phyloP scores from a whole-genome alignment of 495 filamentous ascomycete genomes.

The Tetracladium setigerum region DNA sequence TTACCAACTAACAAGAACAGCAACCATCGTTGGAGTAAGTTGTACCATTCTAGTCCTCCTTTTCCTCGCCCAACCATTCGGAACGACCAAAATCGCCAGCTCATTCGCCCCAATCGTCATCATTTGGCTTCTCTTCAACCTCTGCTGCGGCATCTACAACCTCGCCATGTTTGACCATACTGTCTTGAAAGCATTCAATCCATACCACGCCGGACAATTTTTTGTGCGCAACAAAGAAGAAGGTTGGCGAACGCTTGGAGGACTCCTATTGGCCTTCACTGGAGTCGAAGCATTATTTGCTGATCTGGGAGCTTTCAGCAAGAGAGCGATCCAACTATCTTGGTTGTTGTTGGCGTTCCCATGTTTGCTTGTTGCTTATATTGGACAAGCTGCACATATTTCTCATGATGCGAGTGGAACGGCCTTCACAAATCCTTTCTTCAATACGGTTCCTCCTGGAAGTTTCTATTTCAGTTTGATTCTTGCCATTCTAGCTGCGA shows the following conservation, averaged over 20 bases:
- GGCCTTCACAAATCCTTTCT: constrained; percentile 67
- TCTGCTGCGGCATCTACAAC: constrained; percentile 64
- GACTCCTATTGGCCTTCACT: constrained; percentile 63
- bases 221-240: constrained; percentile 51
- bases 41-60: constrained; percentile 64
- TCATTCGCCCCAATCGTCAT: constrained; percentile 68
- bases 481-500: constrained; percentile 58
- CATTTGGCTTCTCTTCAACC: constrained; percentile 64
- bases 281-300: constrained; percentile 72
- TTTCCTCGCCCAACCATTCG: constrained; percentile 64
- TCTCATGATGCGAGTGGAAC: constrained; percentile 40
- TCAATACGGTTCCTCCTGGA: constrained; percentile 56
- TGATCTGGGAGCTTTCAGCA: constrained; percentile 62
- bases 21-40: constrained; percentile 56
- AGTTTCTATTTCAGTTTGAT: constrained; percentile 59
- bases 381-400: constrained; percentile 69
- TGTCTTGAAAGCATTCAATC: constrained; percentile 64
- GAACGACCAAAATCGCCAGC: constrained; percentile 54
- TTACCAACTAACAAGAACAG: background rate
- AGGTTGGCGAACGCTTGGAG: constrained; percentile 62
- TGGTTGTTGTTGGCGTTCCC: constrained; percentile 60
- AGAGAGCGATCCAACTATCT: constrained; percentile 53
- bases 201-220: constrained; percentile 54
- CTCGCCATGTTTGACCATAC: constrained; percentile 53
- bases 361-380: constrained; percentile 62